Base-by-base conservation (phyloP, 805 yeast species). In the Dipodascopsis uninucleata region DNA sequence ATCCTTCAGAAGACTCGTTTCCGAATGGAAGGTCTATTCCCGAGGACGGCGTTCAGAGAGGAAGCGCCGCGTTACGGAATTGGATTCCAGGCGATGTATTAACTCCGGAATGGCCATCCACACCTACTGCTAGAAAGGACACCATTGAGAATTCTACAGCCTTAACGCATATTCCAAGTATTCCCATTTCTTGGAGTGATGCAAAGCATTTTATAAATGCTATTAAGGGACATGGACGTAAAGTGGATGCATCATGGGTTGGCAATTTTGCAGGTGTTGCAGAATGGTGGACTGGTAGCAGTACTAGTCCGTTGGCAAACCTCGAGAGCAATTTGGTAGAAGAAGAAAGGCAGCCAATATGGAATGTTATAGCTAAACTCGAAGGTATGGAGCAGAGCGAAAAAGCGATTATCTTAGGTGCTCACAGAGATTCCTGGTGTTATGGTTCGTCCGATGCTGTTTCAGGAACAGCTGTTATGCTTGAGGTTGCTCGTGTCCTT, bases 371-470 rank as follows among this genome's bases (percentile, higher is more conserved):
- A 56, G 89, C 83, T 9, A 71, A 69, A 38, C 61, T 81, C 35
- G 74, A 73, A 46, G 89, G 89, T 5, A 31, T 24, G 10, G 55
- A 50, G 32, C 61, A 63, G 14, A 65, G 68, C 25, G 63, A 67
- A 22, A 70, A 74, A 38, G 79, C 79, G 40, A 71, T 83, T 37
- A 61, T 84, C 28, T 61, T 83, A 41, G 93, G 93, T 26, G 83
- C 83, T 60, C 93, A 83, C 60, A 75, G 88, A 39, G 93, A 84
- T 61, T 79, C 90, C 2, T 85, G 89, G 90, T 76, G 81, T 47
- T 76, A 84, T 39, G 86, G 86, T n/a, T 88, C 89, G 1, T 81
- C 78, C 20, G 93, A 84, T 63, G 88, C 93, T 26, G 82, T 82
- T 62, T 74, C 82, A 16, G 90, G 90, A 1, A 74, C 85, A 10